phyloP scores from a whole-genome alignment of 2,329 filamentous ascomycete genomes.

The Ophiocordyceps unilateralis region DNA sequence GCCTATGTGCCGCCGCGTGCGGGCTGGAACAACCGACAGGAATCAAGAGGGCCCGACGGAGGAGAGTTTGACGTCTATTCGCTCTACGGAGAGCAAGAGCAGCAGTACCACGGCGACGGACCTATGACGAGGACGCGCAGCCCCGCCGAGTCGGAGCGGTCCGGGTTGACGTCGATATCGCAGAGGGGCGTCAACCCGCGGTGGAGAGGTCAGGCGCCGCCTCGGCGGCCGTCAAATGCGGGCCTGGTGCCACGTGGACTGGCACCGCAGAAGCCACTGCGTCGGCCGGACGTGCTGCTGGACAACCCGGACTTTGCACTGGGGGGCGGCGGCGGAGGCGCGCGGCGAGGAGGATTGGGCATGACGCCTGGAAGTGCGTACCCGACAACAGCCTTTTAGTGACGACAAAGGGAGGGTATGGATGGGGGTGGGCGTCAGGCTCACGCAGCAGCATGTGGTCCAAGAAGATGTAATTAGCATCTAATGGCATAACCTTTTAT shows the following conservation, averaged over 20 bases:
- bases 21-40: slow-evolving; percentile 30
- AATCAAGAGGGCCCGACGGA: neutral
- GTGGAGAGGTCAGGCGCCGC: slow-evolving; percentile 34
- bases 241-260: slow-evolving; percentile 14
- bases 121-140: slow-evolving; percentile 40
- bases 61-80: slow-evolving; percentile 54
- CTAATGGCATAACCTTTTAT: no score
- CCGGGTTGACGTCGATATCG: slow-evolving; percentile 78
- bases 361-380: slow-evolving; percentile 39
- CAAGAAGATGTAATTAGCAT: no score
- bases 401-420: no score
- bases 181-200: slow-evolving; percentile 78
- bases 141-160: slow-evolving; percentile 62
- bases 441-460: no score
- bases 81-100: slow-evolving; percentile 42
- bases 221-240: neutral
- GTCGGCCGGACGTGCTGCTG: slow-evolving; percentile 56
- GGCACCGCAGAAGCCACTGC: slow-evolving; percentile 37
- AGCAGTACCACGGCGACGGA: slow-evolving; percentile 15
- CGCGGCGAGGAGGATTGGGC: slow-evolving; percentile 16
- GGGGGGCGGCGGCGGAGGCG: slow-evolving; percentile 20
- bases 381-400: slow-evolving; percentile 13
- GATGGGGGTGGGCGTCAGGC: no score
- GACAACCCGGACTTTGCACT: slow-evolving; percentile 80
- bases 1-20: slow-evolving; percentile 38